Evolutionary conservation across 2,329 filamentous ascomycete genomes (phyloP).

Genomic region (Didymella lethalis): DNA sequence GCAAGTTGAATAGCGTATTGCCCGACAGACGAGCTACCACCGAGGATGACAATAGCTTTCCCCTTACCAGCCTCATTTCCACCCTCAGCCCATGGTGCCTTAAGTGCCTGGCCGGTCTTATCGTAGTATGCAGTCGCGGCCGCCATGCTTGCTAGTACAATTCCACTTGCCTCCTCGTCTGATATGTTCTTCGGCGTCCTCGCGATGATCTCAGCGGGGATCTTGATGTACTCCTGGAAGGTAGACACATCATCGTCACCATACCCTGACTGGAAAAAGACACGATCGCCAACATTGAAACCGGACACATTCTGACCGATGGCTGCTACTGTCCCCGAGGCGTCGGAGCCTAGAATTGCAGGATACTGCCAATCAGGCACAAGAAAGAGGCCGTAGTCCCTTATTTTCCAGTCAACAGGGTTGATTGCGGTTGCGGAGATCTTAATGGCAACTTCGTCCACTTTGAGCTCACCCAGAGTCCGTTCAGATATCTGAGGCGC

Average conservation of each 20-base stretch:
- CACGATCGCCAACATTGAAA: slow-evolving; percentile 37
- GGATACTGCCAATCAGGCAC: slow-evolving; percentile 51
- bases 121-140: slow-evolving; percentile 16
- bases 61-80: slow-evolving; percentile 15
- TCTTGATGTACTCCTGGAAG: slow-evolving; percentile 28
- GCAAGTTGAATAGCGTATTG: slow-evolving; percentile 49
- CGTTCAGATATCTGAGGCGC: slow-evolving; percentile 35
- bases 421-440: slow-evolving; percentile 61
- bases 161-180: slow-evolving; percentile 15
- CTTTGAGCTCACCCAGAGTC: slow-evolving; percentile 56
- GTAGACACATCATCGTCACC: slow-evolving; percentile 41
- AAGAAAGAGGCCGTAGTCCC: slow-evolving; percentile 52
- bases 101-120: slow-evolving; percentile 17
- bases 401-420: slow-evolving; percentile 56
- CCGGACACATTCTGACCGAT: slow-evolving; percentile 50
- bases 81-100: slow-evolving; percentile 26
- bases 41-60: slow-evolving; percentile 49
- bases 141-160: slow-evolving; percentile 19
- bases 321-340: slow-evolving; percentile 55
- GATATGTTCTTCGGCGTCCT: slow-evolving; percentile 38
- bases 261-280: slow-evolving; percentile 38
- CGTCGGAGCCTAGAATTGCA: slow-evolving; percentile 55
- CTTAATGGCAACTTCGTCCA: slow-evolving; percentile 57
- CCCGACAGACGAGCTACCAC: slow-evolving; percentile 50
- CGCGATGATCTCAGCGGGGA: slow-evolving; percentile 29